Percentiles rank a stretch among this genome's conserved stretches.
Evolutionary conservation across 805 yeast species (phyloP).

Genomic region (Yarrowia yakushimensis): DNA sequence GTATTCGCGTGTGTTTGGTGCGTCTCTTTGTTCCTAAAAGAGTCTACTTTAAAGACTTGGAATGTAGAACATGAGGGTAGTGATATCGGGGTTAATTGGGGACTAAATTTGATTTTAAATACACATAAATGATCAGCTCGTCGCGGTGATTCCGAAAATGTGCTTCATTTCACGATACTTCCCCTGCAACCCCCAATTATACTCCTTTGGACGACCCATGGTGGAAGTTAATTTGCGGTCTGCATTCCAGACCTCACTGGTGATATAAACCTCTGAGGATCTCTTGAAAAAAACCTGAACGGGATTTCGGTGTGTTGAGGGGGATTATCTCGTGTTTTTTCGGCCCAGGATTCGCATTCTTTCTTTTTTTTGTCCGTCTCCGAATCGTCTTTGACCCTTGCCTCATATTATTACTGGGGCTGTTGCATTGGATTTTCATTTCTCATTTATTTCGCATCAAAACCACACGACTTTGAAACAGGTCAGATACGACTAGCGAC

Average conservation of each 20-base stretch:
- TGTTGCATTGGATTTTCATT: background rate
- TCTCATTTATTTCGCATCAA: no score
- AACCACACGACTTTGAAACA: no score
- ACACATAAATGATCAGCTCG: no score
- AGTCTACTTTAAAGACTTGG: background rate
- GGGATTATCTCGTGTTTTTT: background rate
- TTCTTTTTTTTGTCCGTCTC: no score
- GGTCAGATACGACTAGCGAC: no score
- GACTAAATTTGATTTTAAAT: no score
- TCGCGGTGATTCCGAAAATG: background rate
- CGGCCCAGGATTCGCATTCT: background rate
- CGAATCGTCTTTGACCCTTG: no score
- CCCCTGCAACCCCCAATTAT: background rate
- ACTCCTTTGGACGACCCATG: background rate
- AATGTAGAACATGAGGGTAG: background rate
- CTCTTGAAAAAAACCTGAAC: background rate
- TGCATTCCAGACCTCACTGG: background rate
- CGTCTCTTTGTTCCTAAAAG: background rate
- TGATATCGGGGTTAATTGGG: no score
- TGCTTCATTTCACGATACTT: background rate
- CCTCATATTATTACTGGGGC: background rate
- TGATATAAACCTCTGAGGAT: background rate
- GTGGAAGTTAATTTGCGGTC: background rate
- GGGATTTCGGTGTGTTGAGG: background rate
- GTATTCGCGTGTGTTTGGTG: conserved; percentile 20